A percentile compares a stretch with the other conserved stretches of the same genome.
phyloP scores from a whole-genome alignment of 2,329 filamentous ascomycete species.

The Onygenales sp. region DNA sequence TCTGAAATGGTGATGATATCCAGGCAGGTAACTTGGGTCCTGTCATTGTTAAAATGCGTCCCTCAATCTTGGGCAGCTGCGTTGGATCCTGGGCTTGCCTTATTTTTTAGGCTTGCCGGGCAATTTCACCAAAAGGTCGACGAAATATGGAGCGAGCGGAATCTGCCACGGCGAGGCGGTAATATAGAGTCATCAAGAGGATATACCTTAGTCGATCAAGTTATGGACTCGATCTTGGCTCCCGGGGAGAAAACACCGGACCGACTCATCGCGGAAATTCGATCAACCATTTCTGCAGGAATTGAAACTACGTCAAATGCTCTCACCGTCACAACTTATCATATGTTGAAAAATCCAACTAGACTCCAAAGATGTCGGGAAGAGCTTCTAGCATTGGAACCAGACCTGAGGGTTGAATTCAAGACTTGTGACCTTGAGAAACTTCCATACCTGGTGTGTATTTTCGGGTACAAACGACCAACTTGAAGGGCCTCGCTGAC shows the following conservation, averaged over 20 bases:
- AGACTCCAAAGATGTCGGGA: not conserved
- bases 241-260: constrained; percentile 26
- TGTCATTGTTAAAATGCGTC: not conserved
- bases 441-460: constrained; percentile 6
- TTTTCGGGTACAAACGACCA: not conserved
- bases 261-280: constrained; percentile 23
- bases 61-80: not conserved
- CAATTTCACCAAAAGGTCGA: not conserved
- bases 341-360: constrained; percentile 1
- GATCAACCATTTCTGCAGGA: constrained; percentile 22
- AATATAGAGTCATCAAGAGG: not conserved
- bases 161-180: not conserved
- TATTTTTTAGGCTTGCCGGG: constrained; percentile 1
- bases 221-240: constrained; percentile 24
- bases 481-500: not conserved
- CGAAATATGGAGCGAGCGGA: not conserved
- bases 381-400: not conserved
- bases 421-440: not conserved
- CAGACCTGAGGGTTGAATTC: not conserved
- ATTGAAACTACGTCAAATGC: constrained; percentile 25
- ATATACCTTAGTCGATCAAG: constrained; percentile 22
- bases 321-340: constrained; percentile 10
- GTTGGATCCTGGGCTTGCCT: not conserved
- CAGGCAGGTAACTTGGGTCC: not conserved
- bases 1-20: constrained; percentile 2